Base-by-base conservation (phyloP, 768 basidiomycete genomes). In the Kwoniella sp. region DNA sequence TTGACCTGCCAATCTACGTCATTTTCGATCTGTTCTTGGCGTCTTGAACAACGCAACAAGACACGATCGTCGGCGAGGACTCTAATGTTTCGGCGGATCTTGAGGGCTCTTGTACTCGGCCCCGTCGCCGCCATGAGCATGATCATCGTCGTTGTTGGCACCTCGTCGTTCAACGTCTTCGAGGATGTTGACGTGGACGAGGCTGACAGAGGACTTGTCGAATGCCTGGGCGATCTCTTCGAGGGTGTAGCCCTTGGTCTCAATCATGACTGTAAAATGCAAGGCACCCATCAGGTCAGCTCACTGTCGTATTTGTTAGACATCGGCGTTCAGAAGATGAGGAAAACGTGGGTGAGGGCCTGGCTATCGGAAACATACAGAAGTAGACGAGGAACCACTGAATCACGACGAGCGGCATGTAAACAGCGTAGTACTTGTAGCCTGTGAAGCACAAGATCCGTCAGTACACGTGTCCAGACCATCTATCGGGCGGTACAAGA, bases 381-480 rank as follows among this genome's bases (percentile, higher is more conserved):
- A 57, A 55, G 58, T 73, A 78, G 12, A 73, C 74, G 2, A 81
- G 61, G 41, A 77, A 47, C 73, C 74, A 82, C 58, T 82, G 79
- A 22, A 82, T 73, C 65, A 79, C 62, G 30, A 82, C 73, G 26
- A 82, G 68, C 38, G 79, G 79, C 73, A 82, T 77, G 65, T 82
- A 82, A 0, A 80, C 81, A 37, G 65, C 63, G 63, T 80, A 79
- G 69, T 81, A 81, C 54, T 79, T 78, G 62, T 77, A 81, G 1
- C 78, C 75, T 73, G 45, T 31, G 17, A 41, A 5, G 1, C 4
- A 38, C n/a, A 4, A 23, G 9, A 25, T 56, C 17, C 34, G 34
- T 25, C 20, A 12, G 26, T 28, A 28, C 12, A 28, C 15, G 4
- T 55, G 13, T 25, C 4, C 53, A 55, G 9, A 41, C 4, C 41